These are phyloP conservation scores for Thalassiosira profunda DNA, from an alignment of 108 stramenopile species.

Conservation along the genomic window DNA sequence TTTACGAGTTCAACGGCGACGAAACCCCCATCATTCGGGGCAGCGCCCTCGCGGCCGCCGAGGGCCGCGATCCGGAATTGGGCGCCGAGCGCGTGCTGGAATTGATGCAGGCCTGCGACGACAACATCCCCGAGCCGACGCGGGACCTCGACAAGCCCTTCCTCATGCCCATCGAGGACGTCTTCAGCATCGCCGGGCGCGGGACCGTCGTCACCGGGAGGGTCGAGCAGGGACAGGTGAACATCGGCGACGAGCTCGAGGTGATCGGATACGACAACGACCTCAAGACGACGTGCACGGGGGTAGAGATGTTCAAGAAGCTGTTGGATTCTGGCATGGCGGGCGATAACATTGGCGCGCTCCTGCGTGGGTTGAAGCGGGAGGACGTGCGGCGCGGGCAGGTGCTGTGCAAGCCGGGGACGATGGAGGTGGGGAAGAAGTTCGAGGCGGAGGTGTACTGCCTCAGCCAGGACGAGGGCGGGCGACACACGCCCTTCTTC, in stretches of 20 bases:
- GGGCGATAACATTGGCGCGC: constrained; percentile 98
- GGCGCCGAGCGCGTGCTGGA: constrained; percentile 90
- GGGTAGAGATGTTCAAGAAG: constrained; percentile 99
- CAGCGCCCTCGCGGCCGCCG: constrained; percentile 97
- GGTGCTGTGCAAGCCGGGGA: constrained; percentile 94
- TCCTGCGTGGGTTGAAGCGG: constrained; percentile 96
- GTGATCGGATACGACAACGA: constrained; percentile 83
- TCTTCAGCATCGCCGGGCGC: constrained; percentile 98
- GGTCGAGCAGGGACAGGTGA: constrained; percentile 95
- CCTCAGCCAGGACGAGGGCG: constrained; percentile 98
- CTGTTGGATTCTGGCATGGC: constrained; percentile 96
- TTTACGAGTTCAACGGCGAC: constrained; percentile 98
- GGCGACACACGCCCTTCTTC: constrained; percentile 99
- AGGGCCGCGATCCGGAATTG: constrained; percentile 88
- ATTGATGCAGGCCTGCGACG: constrained; percentile 96
- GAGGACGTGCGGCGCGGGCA: constrained; percentile 98
- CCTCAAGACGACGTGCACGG: constrained; percentile 95
- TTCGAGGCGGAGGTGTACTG: constrained; percentile 99
- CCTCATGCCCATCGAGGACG: constrained; percentile 99
- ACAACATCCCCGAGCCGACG: constrained; percentile 92
- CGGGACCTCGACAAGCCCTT: constrained; percentile 98
- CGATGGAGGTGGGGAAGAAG: constrained; percentile 75
- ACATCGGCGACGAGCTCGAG: constrained; percentile 97
- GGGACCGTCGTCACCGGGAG: constrained; percentile 99
- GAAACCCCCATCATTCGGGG: constrained; percentile 97